phyloP scores from a whole-genome alignment of 441 rosid species.

The Croton setiger region DNA sequence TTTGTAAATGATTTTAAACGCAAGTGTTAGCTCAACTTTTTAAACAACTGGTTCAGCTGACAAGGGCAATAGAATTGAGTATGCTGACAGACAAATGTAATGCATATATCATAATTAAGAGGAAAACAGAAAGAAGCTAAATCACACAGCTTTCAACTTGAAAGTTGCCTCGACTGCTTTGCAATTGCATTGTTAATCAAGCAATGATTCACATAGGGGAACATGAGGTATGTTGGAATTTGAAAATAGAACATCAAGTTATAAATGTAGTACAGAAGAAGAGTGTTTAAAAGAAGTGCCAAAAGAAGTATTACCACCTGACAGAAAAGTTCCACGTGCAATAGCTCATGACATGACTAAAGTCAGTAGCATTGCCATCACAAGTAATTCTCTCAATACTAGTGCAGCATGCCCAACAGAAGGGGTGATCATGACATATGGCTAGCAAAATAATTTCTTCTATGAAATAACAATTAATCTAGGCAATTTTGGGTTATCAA shows the following conservation, averaged over 20 bases:
- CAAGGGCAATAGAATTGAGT: neutral
- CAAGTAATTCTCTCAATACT: neutral
- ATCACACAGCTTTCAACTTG: neutral
- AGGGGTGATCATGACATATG: neutral
- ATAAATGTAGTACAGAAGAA: neutral
- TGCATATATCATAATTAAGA: neutral
- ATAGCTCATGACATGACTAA: neutral
- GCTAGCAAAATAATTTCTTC: neutral
- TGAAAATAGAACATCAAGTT: neutral
- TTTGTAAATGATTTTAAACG: no score
- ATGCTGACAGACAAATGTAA: neutral
- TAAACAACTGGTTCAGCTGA: neutral
- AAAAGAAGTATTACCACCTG: neutral
- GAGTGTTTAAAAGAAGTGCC: neutral
- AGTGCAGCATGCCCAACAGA: neutral
- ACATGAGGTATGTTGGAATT: neutral
- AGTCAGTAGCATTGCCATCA: neutral
- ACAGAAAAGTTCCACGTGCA: neutral
- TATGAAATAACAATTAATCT: neutral
- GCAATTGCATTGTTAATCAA: conserved; percentile 1
- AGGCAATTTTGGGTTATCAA: neutral
- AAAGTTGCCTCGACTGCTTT: neutral
- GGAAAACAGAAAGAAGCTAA: neutral
- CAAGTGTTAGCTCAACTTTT: neutral
- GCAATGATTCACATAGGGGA: no score